A percentile compares a stretch with the other conserved stretches of the same genome.
phyloP scores from a whole-genome alignment of 768 basidiomycete genomes.

The Cytidiella melzeri region DNA sequence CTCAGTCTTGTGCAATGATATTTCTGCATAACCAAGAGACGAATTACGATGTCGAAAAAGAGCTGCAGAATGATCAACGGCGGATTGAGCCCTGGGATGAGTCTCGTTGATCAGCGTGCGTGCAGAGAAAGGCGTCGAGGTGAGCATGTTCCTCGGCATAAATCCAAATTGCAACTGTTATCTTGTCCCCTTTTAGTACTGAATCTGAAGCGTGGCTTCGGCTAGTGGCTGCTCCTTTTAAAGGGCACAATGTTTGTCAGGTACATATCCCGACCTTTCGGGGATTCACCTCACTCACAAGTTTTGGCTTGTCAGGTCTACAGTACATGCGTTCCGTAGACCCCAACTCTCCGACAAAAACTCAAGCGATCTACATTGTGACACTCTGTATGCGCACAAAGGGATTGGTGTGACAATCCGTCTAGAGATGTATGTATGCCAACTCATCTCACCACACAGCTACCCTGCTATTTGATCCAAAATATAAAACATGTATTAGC shows the following conservation, averaged over 20 bases:
- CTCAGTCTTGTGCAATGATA: too few species aligned
- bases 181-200: not conserved
- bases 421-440: too few species aligned
- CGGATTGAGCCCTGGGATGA: slow-evolving; percentile 77
- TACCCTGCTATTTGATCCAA: too few species aligned
- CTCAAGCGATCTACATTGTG: slow-evolving; percentile 71
- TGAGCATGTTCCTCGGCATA: slow-evolving; percentile 84
- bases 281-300: slow-evolving; percentile 2
- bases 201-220: slow-evolving; percentile 39
- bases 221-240: slow-evolving; percentile 79
- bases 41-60: slow-evolving; percentile 84
- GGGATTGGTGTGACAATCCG: slow-evolving; percentile 70
- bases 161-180: slow-evolving; percentile 72
- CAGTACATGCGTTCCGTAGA: slow-evolving; percentile 56
- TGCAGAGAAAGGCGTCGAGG: slow-evolving; percentile 83
- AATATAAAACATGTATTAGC: too few species aligned
- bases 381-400: slow-evolving; percentile 76
- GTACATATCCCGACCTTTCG: slow-evolving; percentile 33
- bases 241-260: slow-evolving; percentile 80
- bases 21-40: slow-evolving; percentile 43
- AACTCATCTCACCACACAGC: too few species aligned
- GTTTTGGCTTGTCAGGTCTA: slow-evolving; percentile 34
- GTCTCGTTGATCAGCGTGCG: slow-evolving; percentile 84
- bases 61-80: slow-evolving; percentile 68
- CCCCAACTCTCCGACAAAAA: slow-evolving; percentile 69